Percentiles rank a stretch among this genome's conserved stretches.
phyloP scores from a whole-genome alignment of 2,329 filamentous ascomycete species.

The Ophiocordyceps australis region DNA sequence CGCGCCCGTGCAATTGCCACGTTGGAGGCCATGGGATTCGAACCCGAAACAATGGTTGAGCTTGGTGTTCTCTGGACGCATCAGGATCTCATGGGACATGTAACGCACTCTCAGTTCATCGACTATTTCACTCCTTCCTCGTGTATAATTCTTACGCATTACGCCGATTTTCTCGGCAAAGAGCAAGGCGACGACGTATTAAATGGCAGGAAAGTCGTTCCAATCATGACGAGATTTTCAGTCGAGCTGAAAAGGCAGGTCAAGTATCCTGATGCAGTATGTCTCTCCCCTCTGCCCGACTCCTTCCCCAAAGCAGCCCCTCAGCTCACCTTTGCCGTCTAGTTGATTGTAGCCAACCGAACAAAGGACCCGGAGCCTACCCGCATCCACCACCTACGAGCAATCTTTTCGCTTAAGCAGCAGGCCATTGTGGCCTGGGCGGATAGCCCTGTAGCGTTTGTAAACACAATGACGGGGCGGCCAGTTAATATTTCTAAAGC shows the following conservation, averaged over 20 bases:
- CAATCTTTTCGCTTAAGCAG: conserved; percentile 4
- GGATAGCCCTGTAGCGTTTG: conserved; percentile 1
- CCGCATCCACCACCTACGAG: conserved; percentile 1
- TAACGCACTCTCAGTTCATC: conserved; percentile 8
- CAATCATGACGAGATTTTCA: conserved; percentile 6
- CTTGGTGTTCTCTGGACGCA: conserved; percentile 8
- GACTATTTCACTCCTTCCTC: conserved; percentile 7
- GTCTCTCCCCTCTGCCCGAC: background rate
- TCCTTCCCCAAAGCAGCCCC: too few relatives aligned
- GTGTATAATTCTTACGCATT: conserved; percentile 8
- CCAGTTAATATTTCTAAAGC: conserved; percentile 3
- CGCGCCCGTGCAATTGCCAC: conserved; percentile 3
- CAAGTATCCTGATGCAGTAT: conserved; percentile 5
- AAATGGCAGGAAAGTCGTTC: conserved; percentile 5
- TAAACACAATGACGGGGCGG: conserved; percentile 2
- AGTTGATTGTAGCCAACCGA: conserved; percentile 4
- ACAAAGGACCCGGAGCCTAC: conserved; percentile 3
- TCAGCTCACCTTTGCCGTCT: background rate
- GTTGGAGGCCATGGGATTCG: conserved; percentile 4
- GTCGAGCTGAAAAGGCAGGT: conserved; percentile 7
- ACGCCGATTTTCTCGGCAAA: conserved; percentile 7
- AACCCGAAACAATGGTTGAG: conserved; percentile 4
- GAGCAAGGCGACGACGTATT: conserved; percentile 9
- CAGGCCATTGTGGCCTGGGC: conserved; percentile 3
- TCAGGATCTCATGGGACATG: conserved; percentile 9